Conservation (phyloP, 208 protist species). For the Crithidia thermophila region DNA sequence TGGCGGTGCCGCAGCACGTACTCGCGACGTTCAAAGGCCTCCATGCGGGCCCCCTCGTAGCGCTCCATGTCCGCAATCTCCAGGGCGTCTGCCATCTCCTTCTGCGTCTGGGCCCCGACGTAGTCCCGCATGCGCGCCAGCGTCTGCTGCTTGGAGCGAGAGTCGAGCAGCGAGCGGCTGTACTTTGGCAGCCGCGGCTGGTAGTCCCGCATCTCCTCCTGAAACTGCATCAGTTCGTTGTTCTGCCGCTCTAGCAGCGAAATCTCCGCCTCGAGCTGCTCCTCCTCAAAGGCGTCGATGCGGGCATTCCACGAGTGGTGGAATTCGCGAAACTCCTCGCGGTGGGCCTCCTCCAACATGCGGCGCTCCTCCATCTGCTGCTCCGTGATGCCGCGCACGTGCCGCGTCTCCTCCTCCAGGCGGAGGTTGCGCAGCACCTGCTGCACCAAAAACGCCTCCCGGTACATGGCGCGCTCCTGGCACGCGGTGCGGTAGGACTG, state of each 20-base stretch:
- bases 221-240: constrained; percentile 78
- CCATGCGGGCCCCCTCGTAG: constrained; percentile 59
- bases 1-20: constrained; percentile 68
- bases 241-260: constrained; percentile 90
- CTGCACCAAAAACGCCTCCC: constrained; percentile 93
- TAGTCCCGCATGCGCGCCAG: constrained; percentile 92
- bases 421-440: constrained; percentile 88
- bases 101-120: constrained; percentile 75
- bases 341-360: constrained; percentile 83
- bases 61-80: constrained; percentile 74
- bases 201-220: constrained; percentile 68
- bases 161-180: constrained; percentile 77
- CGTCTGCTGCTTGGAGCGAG: constrained; percentile 79
- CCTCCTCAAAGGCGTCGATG: constrained; percentile 89
- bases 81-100: constrained; percentile 76
- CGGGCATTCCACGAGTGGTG: constrained; percentile 85
- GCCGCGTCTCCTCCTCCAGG: constrained; percentile 89
- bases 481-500: constrained; percentile 82
- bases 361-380: constrained; percentile 89
- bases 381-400: constrained; percentile 86
- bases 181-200: constrained; percentile 62
- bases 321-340: constrained; percentile 87
- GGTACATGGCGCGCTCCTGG: constrained; percentile 83
- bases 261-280: constrained; percentile 78
- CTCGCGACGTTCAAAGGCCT: constrained; percentile 68